Conservation (phyloP, 257 asterid species). For the Asclepias syriaca region DNA sequence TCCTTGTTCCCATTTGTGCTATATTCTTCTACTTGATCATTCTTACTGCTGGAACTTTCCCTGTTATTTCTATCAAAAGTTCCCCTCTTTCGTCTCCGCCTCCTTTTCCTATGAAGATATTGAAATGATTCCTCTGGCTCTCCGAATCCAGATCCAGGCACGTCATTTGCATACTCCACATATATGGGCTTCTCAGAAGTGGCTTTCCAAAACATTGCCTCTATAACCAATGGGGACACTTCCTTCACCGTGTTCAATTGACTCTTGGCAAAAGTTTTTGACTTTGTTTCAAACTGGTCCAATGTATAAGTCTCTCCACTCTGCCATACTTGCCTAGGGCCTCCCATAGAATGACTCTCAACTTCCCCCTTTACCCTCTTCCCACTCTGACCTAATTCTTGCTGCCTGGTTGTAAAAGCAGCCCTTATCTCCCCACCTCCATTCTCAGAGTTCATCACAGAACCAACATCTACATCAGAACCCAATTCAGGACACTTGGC, state of each 20-base stretch:
- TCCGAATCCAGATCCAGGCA: slow-evolving; percentile 92
- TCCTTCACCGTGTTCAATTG: slow-evolving; percentile 70
- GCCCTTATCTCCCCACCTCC: slow-evolving; percentile 47
- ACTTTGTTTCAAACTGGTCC: slow-evolving; percentile 88
- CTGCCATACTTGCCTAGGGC: slow-evolving; percentile 89
- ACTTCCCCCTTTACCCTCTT: slow-evolving; percentile 45
- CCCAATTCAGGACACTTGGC: slow-evolving; percentile 79
- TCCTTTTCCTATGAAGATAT: slow-evolving; percentile 46
- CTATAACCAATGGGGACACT: slow-evolving; percentile 63
- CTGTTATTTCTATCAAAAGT: slow-evolving; percentile 55
- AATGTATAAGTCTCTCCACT: slow-evolving; percentile 91
- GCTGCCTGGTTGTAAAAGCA: slow-evolving; percentile 86
- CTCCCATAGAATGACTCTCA: slow-evolving; percentile 35
- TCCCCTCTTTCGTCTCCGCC: slow-evolving; percentile 62
- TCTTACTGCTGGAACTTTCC: slow-evolving; percentile 34
- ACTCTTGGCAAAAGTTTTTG: slow-evolving; percentile 69
- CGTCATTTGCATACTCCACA: slow-evolving; percentile 95
- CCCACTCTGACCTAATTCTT: slow-evolving; percentile 70
- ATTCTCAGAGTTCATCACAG: slow-evolving; percentile 23
- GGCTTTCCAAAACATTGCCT: slow-evolving; percentile 91
- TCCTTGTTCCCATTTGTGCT: slow-evolving; percentile 14
- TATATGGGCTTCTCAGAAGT: slow-evolving; percentile 78
- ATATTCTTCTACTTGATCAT: slow-evolving; percentile 32
- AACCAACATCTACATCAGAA: slow-evolving; percentile 36
- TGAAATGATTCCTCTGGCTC: slow-evolving; percentile 71